These are phyloP conservation scores for Penicillium maclennaniae DNA, from an alignment of 495 filamentous ascomycete species.

Conservation along the genomic window DNA sequence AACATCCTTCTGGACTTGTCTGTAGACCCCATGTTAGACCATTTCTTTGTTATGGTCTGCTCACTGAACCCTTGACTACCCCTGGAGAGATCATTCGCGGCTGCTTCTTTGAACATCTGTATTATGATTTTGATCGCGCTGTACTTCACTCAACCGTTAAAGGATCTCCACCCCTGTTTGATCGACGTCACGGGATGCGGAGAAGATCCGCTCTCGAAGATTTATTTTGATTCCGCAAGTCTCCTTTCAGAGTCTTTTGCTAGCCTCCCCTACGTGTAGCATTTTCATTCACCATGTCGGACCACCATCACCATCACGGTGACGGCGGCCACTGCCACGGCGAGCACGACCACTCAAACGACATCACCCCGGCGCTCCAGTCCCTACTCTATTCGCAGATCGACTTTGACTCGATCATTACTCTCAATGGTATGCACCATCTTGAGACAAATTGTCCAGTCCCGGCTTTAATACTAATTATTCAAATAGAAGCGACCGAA, in stretches of 20 bases:
- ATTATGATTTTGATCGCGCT: no score
- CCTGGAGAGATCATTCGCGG: no score
- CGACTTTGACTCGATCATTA: slow-evolving; percentile 78
- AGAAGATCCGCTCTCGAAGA: slow-evolving; percentile 6
- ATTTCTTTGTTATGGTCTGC: no score
- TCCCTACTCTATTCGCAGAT: slow-evolving; percentile 86
- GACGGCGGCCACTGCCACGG: slow-evolving; percentile 41
- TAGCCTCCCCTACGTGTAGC: not conserved
- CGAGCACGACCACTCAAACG: slow-evolving; percentile 80
- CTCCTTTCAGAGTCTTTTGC: not conserved
- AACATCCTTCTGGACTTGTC: not conserved
- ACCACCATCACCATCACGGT: slow-evolving; percentile 41
- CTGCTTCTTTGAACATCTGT: no score
- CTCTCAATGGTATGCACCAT: slow-evolving; percentile 62
- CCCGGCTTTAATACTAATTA: not conserved
- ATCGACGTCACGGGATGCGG: slow-evolving; percentile 24
- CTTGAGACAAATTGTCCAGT: not conserved
- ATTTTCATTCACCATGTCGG: slow-evolving; percentile 29
- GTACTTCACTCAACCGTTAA: not conserved
- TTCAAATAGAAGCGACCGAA: slow-evolving; percentile 47
- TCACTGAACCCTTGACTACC: no score
- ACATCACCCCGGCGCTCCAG: slow-evolving; percentile 85
- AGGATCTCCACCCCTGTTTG: not conserved
- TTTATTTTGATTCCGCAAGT: not conserved
- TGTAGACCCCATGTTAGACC: no score